Base-by-base conservation (phyloP, 108 stramenopile species). In the Nannochloropsis granulata region DNA sequence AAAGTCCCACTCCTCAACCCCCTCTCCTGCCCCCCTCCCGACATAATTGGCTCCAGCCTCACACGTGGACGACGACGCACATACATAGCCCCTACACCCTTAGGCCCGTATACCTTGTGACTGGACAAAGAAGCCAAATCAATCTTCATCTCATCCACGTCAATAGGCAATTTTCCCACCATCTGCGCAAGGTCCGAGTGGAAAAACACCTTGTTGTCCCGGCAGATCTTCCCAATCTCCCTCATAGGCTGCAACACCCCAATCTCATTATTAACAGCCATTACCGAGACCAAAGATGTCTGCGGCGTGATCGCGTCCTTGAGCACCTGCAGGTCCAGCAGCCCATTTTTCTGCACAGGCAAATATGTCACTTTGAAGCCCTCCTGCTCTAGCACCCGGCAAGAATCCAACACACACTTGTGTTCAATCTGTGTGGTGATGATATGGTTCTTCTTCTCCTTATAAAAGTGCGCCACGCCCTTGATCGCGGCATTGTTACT, bases 241-340 rank as follows among this genome's bases (percentile, higher is more conserved):
- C 94, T 87, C 25, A 98, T 85, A 0, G 97, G 96, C 88, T 98
- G 99, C 24, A 97, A 84, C 34, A 97, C 97, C 14, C 99, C 99
- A 88, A 98, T 99, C 91, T 99, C 99, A 91, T 99, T 99, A 93
- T 99, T 99, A 79, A 99, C 97, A 13, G 96, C 97, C 99, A 99
- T 98, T 83, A 99, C 93, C 82, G 93, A 93, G 43, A 97, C 93
- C 81, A 97, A 84, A n/a, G 92, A 88, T 26, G 99, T 99, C 82
- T 99, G 96, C 24, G 87, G 87, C n/a, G 96, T 93, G 89, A 98
- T 93, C 78, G 94, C 94, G 23, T 85, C 91, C 86, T 93, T 88
- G 42, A 99, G 92, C 87, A 94, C 88, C 21, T 95, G 91, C 91
- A 98, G 91, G 89, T 97, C 94, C 24, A 99, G 91, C 24, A 95